Evolutionary conservation across 345 rosid species (phyloP).

Genomic region (Raphanus sativus): DNA sequence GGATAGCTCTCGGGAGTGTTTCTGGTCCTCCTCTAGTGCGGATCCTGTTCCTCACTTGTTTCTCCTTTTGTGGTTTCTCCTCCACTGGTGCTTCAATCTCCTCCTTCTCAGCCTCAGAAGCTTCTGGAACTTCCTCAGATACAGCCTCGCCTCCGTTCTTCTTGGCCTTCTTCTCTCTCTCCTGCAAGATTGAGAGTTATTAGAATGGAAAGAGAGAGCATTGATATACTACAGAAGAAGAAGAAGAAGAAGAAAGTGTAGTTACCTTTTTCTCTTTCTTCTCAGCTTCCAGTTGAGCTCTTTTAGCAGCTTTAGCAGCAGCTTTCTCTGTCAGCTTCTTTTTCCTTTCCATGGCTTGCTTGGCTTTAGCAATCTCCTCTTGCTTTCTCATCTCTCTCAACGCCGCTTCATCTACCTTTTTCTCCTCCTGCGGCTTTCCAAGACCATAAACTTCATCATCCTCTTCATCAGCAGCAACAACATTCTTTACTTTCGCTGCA

Average conservation of each 20-base stretch:
- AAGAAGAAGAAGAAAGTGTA: slow-evolving; percentile 13
- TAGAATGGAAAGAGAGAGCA: not conserved
- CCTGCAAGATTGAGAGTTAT: slow-evolving; percentile 44
- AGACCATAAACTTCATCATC: slow-evolving; percentile 42
- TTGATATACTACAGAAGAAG: not conserved
- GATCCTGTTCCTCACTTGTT: slow-evolving; percentile 36
- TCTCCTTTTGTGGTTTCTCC: slow-evolving; percentile 15
- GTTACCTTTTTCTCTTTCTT: slow-evolving; percentile 79
- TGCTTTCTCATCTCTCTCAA: slow-evolving; percentile 79
- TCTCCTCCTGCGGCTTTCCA: slow-evolving; percentile 37
- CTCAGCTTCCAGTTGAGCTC: slow-evolving; percentile 85
- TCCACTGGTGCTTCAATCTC: slow-evolving; percentile 30
- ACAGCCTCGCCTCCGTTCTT: slow-evolving; percentile 50
- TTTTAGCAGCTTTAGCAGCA: slow-evolving; percentile 71
- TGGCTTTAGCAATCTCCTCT: slow-evolving; percentile 71
- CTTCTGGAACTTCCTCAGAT: slow-evolving; percentile 51
- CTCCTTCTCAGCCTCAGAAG: slow-evolving; percentile 46
- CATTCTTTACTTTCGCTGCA: not conserved
- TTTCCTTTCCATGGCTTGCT: slow-evolving; percentile 83
- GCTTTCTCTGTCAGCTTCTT: slow-evolving; percentile 76
- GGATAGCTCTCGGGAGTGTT: slow-evolving; percentile 62
- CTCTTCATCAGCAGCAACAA: not conserved
- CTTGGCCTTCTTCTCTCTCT: slow-evolving; percentile 74
- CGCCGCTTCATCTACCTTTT: slow-evolving; percentile 53
- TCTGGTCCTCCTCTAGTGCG: slow-evolving; percentile 49